These are phyloP conservation scores for Candida palmyrensis DNA, from an alignment of 805 yeast genomes.

Conservation along the genomic window DNA sequence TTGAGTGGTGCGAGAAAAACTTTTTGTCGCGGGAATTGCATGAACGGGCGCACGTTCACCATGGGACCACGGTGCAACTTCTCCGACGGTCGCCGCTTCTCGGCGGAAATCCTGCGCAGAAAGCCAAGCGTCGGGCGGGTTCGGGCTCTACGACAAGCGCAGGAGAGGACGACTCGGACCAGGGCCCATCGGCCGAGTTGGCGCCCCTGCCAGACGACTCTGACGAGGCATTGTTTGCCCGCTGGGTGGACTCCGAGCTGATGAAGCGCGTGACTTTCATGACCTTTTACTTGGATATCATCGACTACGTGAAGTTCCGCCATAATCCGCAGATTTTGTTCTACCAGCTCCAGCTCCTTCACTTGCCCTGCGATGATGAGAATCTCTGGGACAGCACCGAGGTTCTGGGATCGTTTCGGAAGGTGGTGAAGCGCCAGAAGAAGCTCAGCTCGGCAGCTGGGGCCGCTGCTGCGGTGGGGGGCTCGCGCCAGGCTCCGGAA, in stretches of 20 bases:
- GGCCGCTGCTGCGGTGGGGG: too few relatives aligned
- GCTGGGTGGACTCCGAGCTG: conserved; percentile 79
- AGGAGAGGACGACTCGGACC: conserved; percentile 30
- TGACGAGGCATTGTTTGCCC: conserved; percentile 40
- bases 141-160: conserved; percentile 24
- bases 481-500: not conserved
- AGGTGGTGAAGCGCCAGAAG: conserved; percentile 32
- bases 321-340: conserved; percentile 50
- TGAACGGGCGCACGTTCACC: conserved; percentile 81
- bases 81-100: conserved; percentile 70
- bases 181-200: conserved; percentile 2
- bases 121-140: conserved; percentile 16
- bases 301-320: conserved; percentile 74
- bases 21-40: conserved; percentile 64
- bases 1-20: conserved; percentile 79
- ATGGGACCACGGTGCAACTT: conserved; percentile 79
- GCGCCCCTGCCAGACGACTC: conserved; percentile 11
- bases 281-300: conserved; percentile 77
- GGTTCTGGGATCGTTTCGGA: conserved; percentile 33
- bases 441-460: conserved; percentile 12
- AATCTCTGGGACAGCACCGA: conserved; percentile 35
- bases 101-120: conserved; percentile 58
- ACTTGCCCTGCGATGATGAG: conserved; percentile 38
- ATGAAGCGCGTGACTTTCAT: conserved; percentile 73
- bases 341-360: conserved; percentile 34